Evolutionary conservation across 345 rosid genomes (phyloP).

Genomic region (Lepidium didymum): DNA sequence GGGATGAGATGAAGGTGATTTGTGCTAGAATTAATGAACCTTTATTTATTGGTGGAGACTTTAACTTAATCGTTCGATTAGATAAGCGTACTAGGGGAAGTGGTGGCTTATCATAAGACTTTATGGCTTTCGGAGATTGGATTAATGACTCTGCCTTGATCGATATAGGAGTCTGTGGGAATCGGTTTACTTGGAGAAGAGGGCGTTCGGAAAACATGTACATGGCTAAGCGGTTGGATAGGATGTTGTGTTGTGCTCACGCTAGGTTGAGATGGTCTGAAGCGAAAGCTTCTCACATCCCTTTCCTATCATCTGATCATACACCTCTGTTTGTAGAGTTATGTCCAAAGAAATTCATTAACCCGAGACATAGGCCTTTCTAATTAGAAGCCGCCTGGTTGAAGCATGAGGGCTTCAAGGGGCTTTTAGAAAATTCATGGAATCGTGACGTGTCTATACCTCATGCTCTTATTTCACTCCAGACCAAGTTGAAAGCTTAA

Average conservation of each 20-base stretch:
- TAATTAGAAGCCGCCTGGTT: too few relatives aligned
- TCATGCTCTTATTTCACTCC: too few relatives aligned
- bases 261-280: neutral
- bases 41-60: too few relatives aligned
- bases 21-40: too few relatives aligned
- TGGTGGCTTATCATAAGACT: neutral
- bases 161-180: neutral
- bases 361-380: too few relatives aligned
- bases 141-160: neutral
- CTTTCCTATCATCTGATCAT: neutral
- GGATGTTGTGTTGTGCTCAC: neutral
- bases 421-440: too few relatives aligned
- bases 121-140: neutral
- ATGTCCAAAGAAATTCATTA: too few relatives aligned
- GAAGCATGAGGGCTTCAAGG: too few relatives aligned
- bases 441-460: too few relatives aligned
- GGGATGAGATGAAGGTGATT: too few relatives aligned
- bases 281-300: neutral
- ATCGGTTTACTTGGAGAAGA: neutral
- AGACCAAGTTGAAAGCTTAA: too few relatives aligned
- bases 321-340: neutral
- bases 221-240: neutral
- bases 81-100: neutral
- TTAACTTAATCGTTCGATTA: neutral
- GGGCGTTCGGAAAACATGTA: neutral